These are phyloP conservation scores for Blastobotrys indianensis DNA, from an alignment of 1,139 yeast genomes.

Conservation along the genomic window DNA sequence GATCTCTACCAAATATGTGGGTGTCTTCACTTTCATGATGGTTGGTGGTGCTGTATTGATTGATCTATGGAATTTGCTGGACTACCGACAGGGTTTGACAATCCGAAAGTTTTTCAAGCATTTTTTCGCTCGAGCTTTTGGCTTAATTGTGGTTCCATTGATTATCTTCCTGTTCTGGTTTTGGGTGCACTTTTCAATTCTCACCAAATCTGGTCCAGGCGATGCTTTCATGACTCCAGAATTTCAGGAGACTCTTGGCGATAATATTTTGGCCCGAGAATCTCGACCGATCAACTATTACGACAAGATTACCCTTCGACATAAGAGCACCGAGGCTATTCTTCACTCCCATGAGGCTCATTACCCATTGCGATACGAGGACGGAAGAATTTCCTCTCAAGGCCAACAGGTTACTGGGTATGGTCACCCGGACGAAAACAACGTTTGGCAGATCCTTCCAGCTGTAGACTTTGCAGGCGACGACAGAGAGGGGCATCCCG, in stretches of 20 bases:
- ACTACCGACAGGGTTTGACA: conserved; percentile 62
- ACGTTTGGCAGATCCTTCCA: conserved; percentile 86
- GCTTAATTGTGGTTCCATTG: conserved; percentile 76
- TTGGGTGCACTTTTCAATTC: conserved; percentile 77
- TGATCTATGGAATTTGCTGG: conserved; percentile 85
- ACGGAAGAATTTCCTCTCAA: conserved; percentile 91
- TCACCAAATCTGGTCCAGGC: conserved; percentile 89
- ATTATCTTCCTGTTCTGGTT: conserved; percentile 86
- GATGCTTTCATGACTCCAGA: conserved; percentile 89
- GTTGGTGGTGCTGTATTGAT: conserved; percentile 79
- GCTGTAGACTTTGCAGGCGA: conserved; percentile 40
- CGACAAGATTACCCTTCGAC: conserved; percentile 71
- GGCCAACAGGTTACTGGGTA: conserved; percentile 92
- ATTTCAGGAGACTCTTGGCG: conserved; percentile 86
- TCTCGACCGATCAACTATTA: conserved; percentile 68
- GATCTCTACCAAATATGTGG: conserved; percentile 89
- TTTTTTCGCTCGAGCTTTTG: conserved; percentile 66
- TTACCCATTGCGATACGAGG: conserved; percentile 91
- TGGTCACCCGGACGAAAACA: conserved; percentile 51
- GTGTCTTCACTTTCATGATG: conserved; percentile 82
- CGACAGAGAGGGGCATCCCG: conserved; percentile 41
- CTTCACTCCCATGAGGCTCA: conserved; percentile 71
- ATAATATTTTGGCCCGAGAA: conserved; percentile 60
- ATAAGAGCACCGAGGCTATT: conserved; percentile 65
- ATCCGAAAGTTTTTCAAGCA: conserved; percentile 57